Percentiles rank a stretch among this genome's conserved stretches.
Conservation (phyloP, 108 stramenopile genomes). For the Nannochloropsis salina region DNA sequence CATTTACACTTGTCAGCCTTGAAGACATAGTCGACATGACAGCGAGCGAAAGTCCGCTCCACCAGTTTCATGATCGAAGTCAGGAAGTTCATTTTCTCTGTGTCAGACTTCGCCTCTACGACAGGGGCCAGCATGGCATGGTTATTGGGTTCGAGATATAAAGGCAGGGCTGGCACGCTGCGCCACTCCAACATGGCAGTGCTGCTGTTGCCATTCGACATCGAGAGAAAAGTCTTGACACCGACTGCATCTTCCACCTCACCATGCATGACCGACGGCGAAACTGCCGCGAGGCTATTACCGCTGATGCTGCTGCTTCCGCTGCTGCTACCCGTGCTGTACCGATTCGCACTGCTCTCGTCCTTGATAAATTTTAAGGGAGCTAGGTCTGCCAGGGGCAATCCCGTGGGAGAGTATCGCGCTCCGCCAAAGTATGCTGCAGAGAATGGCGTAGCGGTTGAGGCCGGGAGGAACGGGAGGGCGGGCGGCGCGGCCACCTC, state of each 20-base stretch:
- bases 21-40: background rate
- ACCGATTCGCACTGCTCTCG: background rate
- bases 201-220: background rate
- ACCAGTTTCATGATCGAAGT: background rate
- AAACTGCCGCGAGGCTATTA: background rate
- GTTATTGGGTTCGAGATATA: background rate
- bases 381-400: constrained; percentile 16
- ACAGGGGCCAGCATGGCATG: background rate
- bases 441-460: background rate
- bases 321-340: background rate
- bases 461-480: background rate
- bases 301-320: background rate
- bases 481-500: background rate
- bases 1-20: constrained; percentile 12
- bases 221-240: too few relatives aligned
- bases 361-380: background rate
- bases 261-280: background rate
- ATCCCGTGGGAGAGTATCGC: background rate
- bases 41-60: background rate
- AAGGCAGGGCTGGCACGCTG: background rate
- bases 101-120: background rate
- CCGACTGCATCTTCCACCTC: background rate
- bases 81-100: background rate
- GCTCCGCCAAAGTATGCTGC: background rate
- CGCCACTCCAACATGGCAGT: background rate